Evolutionary conservation across 768 basidiomycete species (phyloP), one percentile per base, ranked within the genome.

Genomic region (Hypsizygus marmoreus): DNA sequence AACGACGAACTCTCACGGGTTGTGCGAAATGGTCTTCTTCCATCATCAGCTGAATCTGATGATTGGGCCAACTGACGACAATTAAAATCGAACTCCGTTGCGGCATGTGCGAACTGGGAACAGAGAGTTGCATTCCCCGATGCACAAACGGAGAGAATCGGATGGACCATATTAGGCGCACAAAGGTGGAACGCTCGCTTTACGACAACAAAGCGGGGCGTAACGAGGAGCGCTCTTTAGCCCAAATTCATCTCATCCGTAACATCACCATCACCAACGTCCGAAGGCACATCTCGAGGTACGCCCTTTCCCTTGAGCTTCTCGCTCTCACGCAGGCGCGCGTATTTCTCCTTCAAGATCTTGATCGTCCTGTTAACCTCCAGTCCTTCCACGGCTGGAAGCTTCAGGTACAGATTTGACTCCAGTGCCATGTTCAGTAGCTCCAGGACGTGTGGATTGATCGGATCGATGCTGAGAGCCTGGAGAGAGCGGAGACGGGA

Each of bases 371-470:
- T 55, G 44, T 64, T 63, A 32, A 69, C 61, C 29, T 68, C 66
- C 19, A 47, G 24, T 10, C 8, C 40, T 20, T 62, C 57, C 11
- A 55, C 47, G 19, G 43, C 49, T 17, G 59, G 49, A 12, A 56
- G 54, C 25, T 44, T 48, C 29, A 47, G 44, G 19, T 58, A 50
- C 6, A 63, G 51, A 6, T 64, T 66, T n/a, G 62, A 46, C 40
- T 92, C 89, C 14, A 94, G 76, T 2, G 91, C 90, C 43, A 88
- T 75, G 53, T 91, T 89, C 30, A 94, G 75, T 44, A 93, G 69
- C 55, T 92, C 91, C 33, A 91, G 75, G 23, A 89, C 75, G 61
- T 91, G 85, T 4, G 81, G 75, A 55, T 94, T 92, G 47, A 90
- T 85, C 7, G 89, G 90, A 57, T 91, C 87, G 50, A 92, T 73